Base-by-base conservation (phyloP, 1,139 yeast genomes). In the Geotrichum klebahnii region DNA sequence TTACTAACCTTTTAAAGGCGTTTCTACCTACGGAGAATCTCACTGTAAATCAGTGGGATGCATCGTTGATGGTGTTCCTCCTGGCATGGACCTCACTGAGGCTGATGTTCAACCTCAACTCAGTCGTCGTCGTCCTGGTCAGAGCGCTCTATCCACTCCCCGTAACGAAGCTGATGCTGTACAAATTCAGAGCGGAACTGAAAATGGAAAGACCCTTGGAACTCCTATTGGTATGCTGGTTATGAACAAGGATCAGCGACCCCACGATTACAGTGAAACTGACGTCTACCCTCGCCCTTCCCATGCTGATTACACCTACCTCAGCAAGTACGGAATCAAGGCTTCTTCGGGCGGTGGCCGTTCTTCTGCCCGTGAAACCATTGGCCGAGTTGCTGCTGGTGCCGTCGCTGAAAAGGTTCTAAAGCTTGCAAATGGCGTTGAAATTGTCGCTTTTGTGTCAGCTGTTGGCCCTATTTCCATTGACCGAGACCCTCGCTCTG, bases 11-110 rank as follows among this genome's bases (percentile, higher is more conserved):
- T n/a, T 12, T 20, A 8, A 34, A 58, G 72, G 73, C 59, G 97
- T 92, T 55, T 89, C 97, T 57, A 92, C 97, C 26, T 92, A 88
- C 74, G 98, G 98, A 57, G 98, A 92, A 68, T 89, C 97, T 19
- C 98, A 92, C 74, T 92, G 98, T 73, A 84, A 81, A 64, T 87
- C 96, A n/a, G 98, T 92, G 39, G 98, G 98, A 28, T 92, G 98
- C 72, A 92, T 92, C 55, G 97, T 92, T 42, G 98, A 92, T 62
- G 98, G 98, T 49, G 94, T 90, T 45, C 98, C 98, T 43, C 97
- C 98, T 29, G 96, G 96, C 28, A 75, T 92, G 77, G 77, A 80
- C 12, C 77, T 92, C 52, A 77, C 85, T 17, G 97, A 88, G 68
- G 81, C 72, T 9, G 98, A 92, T 64, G 80, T 92, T 60, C 98